Percentiles rank a stretch among this genome's conserved stretches.
phyloP scores from a whole-genome alignment of 2,329 filamentous ascomycete genomes.

The Thelonectria blattea region DNA sequence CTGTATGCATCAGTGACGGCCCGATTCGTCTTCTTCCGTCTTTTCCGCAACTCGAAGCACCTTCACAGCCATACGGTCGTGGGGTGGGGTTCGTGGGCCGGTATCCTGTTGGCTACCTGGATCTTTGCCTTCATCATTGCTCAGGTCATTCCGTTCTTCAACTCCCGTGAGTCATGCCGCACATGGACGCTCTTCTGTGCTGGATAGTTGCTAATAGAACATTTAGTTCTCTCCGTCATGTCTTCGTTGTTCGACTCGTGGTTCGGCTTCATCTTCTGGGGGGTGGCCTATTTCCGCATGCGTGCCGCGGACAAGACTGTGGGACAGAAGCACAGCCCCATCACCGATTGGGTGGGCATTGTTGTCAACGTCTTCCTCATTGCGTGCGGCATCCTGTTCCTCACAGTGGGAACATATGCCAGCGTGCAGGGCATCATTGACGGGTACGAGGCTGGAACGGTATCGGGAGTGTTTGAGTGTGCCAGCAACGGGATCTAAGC shows the following conservation, averaged over 20 bases:
- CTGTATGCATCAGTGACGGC: constrained; percentile 89
- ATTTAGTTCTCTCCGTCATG: constrained; percentile 70
- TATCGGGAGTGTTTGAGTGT: constrained; percentile 79
- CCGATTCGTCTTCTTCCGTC: constrained; percentile 89
- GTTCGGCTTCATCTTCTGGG: constrained; percentile 97
- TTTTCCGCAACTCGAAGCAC: constrained; percentile 81
- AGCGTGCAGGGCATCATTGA: constrained; percentile 77
- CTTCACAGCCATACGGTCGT: constrained; percentile 80
- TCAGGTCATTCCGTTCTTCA: constrained; percentile 93
- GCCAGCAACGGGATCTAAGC: constrained; percentile 66
- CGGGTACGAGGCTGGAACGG: constrained; percentile 67
- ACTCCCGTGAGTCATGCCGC: constrained; percentile 61
- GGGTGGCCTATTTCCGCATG: constrained; percentile 80
- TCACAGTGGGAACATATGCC: constrained; percentile 82
- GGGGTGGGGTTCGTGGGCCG: constrained; percentile 81
- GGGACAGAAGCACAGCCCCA: constrained; percentile 55
- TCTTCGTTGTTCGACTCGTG: constrained; percentile 91
- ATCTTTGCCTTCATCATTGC: constrained; percentile 90
- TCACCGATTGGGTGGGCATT: constrained; percentile 61
- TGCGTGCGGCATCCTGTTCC: constrained; percentile 76
- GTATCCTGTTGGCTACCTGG: constrained; percentile 75
- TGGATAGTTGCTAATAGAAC: constrained; percentile 19
- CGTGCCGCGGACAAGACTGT: constrained; percentile 65
- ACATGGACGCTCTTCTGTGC: not conserved
- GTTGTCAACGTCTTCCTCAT: constrained; percentile 76